A percentile compares a stretch with the other conserved stretches of the same genome.
Evolutionary conservation across 306 rosid species (phyloP).

Genomic region (Quercus rubra): DNA sequence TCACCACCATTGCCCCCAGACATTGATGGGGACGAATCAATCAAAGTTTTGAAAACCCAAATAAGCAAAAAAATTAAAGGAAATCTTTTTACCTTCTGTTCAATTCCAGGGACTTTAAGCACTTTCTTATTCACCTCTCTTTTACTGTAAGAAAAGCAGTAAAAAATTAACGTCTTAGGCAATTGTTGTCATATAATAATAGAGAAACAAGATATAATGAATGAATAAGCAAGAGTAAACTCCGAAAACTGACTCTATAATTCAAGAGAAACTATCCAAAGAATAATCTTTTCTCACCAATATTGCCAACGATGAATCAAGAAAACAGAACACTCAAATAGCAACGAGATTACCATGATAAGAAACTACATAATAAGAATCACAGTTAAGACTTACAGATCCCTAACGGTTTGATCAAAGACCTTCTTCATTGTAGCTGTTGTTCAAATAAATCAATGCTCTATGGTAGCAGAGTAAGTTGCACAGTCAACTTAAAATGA

Average conservation of each 20-base stretch:
- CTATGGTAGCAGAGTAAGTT: conserved; percentile 29
- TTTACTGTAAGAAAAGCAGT: conserved; percentile 57
- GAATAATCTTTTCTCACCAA: background rate
- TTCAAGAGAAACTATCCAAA: background rate
- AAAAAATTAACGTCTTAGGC: conserved; percentile 9
- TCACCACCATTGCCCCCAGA: background rate
- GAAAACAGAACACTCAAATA: background rate
- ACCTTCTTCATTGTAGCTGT: conserved; percentile 79
- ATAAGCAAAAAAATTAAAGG: conserved; percentile 16
- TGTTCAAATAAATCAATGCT: conserved; percentile 23
- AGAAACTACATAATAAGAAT: background rate
- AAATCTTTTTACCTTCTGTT: conserved; percentile 71
- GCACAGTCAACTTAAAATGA: conserved; percentile 22
- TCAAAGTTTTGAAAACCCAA: background rate
- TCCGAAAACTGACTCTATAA: background rate
- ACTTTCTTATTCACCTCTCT: conserved; percentile 96
- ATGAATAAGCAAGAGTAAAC: background rate
- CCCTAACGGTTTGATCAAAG: conserved; percentile 95
- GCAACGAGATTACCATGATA: background rate
- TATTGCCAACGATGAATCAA: background rate
- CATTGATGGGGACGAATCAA: background rate
- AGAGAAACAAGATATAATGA: background rate
- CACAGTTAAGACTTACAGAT: conserved; percentile 61
- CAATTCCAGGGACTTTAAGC: conserved; percentile 95
- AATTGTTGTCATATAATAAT: conserved; percentile 11